Evolutionary conservation across 164 flowering plant species (phyloP).

Genomic region (Pachysandra terminalis): DNA sequence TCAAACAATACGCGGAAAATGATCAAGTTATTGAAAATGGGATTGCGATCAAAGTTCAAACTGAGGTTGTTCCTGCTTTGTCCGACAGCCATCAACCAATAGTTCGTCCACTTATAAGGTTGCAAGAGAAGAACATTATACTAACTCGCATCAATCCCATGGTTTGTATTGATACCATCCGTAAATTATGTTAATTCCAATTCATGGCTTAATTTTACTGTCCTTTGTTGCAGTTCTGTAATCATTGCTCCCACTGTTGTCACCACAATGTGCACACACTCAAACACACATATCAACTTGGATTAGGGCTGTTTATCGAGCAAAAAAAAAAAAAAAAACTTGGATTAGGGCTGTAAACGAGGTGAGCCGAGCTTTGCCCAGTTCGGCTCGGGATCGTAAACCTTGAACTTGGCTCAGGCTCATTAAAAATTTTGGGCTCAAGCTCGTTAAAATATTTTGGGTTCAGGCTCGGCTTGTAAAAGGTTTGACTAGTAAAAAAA

Average conservation of each 20-base stretch:
- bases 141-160: conserved; percentile 92
- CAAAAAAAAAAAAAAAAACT: too few species aligned
- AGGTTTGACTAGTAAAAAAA: too few species aligned
- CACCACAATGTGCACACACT: not conserved
- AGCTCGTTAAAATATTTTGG: too few species aligned
- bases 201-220: not conserved
- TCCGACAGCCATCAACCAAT: conserved; percentile 79
- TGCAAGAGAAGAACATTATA: conserved; percentile 84
- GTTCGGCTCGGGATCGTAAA: too few species aligned
- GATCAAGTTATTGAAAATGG: conserved; percentile 94
- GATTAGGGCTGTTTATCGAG: too few species aligned
- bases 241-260: not conserved
- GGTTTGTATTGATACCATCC: conserved; percentile 40
- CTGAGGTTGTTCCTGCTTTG: conserved; percentile 83
- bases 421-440: too few species aligned
- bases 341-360: too few species aligned
- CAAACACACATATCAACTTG: not conserved
- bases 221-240: not conserved
- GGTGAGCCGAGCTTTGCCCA: too few species aligned
- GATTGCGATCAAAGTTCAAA: conserved; percentile 60
- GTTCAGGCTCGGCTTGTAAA: too few species aligned
- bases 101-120: conserved; percentile 81
- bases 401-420: too few species aligned
- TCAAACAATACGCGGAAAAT: conserved; percentile 89
- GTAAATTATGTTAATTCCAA: not conserved